Base-by-base conservation (phyloP, 345 rosid genomes). In the Eucalyptus tenuipes region DNA sequence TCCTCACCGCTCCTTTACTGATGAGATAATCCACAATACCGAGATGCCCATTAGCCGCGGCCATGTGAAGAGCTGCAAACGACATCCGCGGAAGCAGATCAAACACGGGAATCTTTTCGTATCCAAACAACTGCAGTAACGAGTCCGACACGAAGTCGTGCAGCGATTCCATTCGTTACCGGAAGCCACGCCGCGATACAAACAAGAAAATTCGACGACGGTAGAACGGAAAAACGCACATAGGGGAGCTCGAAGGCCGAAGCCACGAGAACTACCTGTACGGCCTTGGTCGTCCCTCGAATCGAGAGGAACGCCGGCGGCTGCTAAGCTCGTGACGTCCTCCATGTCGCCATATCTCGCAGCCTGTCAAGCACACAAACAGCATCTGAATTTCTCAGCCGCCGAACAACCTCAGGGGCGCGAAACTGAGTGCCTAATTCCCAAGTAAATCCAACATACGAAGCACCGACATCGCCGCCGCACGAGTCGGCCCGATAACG, bases 21-120 rank as follows among this genome's bases (percentile, higher is more conserved):
- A 97, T 91, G 87, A 97, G 98, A 90, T 95, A 95, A 91, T 95
- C 97, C 90, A 95, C 97, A 75, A 96, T 90, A 49, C 71, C 87
- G 89, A 93, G 90, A 89, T 95, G 98, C 61, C 99, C 99, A 89
- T 98, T 95, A 29, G 98, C 99, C 20, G 98, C 96, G 27, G 99
- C 99, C 99, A 98, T 96, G 89, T 97, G 99, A 89, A 97, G 95
- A 27, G 98, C 99, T 97, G 92, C 89, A 90, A 37, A 85, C 88
- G 81, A 64, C n/a, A 85, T 52, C 87, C 17, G 48, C 37, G 49
- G 40, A 71, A 66, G 84, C 84, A 20, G 45, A 75, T 40, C 29
- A 75, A 40, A 75, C 47, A 75, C 4, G 47, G 47, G 24, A 37
- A 75, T 75, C 25, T 29, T 37, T 40, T 20, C 47, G 27, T 75